Evolutionary conservation across 2,329 filamentous ascomycete species (phyloP).

Genomic region (Orbilia quercus): DNA sequence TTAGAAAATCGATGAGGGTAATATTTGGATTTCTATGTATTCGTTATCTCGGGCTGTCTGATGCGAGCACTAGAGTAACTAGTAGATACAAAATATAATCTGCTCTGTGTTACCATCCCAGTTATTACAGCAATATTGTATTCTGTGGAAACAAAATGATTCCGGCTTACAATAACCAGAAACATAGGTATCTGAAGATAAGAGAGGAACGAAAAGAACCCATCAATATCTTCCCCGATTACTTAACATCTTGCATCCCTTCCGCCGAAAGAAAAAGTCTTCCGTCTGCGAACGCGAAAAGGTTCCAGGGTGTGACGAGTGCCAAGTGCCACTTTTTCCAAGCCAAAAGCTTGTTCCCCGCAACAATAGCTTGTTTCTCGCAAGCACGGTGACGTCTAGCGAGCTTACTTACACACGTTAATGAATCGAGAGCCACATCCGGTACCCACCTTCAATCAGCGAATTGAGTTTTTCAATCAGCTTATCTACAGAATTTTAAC

Average conservation of each 20-base stretch:
- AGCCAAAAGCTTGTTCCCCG: slow-evolving; percentile 50
- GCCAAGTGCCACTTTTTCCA: slow-evolving; percentile 16
- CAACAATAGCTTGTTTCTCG: slow-evolving; percentile 28
- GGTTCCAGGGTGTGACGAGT: slow-evolving; percentile 18
- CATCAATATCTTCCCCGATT: background rate
- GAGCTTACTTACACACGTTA: slow-evolving; percentile 22
- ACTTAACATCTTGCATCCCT: too few relatives aligned
- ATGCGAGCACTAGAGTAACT: too few relatives aligned
- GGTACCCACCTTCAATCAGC: background rate
- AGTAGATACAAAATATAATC: too few relatives aligned
- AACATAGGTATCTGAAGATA: background rate
- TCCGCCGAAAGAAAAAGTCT: background rate
- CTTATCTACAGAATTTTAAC: too few relatives aligned
- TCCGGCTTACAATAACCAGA: too few relatives aligned
- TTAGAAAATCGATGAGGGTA: background rate
- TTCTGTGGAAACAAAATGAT: too few relatives aligned
- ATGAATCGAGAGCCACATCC: slow-evolving; percentile 15
- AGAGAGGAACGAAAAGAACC: background rate
- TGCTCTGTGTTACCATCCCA: too few relatives aligned
- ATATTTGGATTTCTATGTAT: slow-evolving; percentile 1
- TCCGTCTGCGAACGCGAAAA: too few relatives aligned
- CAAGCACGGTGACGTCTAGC: slow-evolving; percentile 31
- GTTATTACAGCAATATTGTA: too few relatives aligned
- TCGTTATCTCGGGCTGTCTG: too few relatives aligned
- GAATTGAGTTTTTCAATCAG: too few relatives aligned